Evolutionary conservation across 495 filamentous ascomycete genomes (phyloP).

Genomic region (Ramalina intermedia): DNA sequence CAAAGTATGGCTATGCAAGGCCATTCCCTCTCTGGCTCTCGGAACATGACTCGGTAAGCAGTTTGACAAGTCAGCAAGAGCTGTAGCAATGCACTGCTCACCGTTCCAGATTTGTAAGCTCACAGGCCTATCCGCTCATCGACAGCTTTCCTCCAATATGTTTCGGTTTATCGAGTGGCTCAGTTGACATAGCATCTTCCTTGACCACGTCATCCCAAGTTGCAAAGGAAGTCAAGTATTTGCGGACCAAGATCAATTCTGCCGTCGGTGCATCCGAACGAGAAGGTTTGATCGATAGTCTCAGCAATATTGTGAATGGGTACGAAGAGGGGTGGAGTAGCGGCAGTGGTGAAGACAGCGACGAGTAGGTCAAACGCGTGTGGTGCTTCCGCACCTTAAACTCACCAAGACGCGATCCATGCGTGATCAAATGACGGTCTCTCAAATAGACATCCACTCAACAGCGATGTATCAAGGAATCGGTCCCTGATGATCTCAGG

Average conservation of each 20-base stretch:
- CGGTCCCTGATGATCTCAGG: neutral
- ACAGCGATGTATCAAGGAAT: neutral
- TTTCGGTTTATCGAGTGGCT: conserved; percentile 23
- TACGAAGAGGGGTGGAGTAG: conserved; percentile 86
- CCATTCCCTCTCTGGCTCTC: too few species aligned
- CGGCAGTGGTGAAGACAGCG: conserved; percentile 69
- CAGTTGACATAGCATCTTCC: conserved; percentile 44
- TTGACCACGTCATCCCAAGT: conserved; percentile 65
- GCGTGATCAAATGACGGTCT: neutral
- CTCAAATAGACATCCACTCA: neutral
- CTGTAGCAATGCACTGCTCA: too few species aligned
- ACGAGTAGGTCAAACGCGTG: conserved; percentile 18
- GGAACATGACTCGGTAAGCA: too few species aligned
- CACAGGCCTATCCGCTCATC: conserved; percentile 57
- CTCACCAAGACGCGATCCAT: conserved; percentile 1
- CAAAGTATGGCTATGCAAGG: too few species aligned
- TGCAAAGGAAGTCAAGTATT: conserved; percentile 46
- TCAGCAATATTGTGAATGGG: conserved; percentile 71
- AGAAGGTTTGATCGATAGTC: conserved; percentile 67
- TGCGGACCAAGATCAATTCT: conserved; percentile 45
- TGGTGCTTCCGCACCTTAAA: too few species aligned
- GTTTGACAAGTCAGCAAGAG: too few species aligned
- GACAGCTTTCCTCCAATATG: conserved; percentile 71
- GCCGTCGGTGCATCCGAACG: conserved; percentile 60
- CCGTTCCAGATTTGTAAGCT: too few species aligned